A percentile compares a stretch with the other conserved stretches of the same genome.
phyloP scores from a whole-genome alignment of 306 rosid genomes.

The Lathyrus oleraceus region DNA sequence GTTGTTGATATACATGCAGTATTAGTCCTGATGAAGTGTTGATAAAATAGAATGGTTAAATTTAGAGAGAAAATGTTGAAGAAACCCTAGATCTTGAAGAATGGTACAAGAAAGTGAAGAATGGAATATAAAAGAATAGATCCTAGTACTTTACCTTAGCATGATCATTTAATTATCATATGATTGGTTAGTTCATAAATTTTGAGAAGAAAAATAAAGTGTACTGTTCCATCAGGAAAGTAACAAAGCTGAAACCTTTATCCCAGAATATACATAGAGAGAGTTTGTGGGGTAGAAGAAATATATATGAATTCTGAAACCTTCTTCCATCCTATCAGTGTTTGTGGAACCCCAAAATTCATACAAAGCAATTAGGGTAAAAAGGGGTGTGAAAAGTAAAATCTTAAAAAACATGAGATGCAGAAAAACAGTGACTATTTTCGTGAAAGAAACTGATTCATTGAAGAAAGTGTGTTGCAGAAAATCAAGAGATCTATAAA shows the following conservation, averaged over 20 bases:
- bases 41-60: too few relatives aligned
- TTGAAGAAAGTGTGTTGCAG: conserved; percentile 4
- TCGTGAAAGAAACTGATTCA: conserved; percentile 15
- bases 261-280: not conserved
- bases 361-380: not conserved
- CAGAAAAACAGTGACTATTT: conserved; percentile 14
- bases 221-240: not conserved
- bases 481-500: not conserved
- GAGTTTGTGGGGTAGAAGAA: conserved; percentile 6
- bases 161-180: not conserved
- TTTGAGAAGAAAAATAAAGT: not conserved
- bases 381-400: not conserved
- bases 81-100: conserved; percentile 21
- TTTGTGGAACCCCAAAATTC: conserved; percentile 2
- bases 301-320: conserved; percentile 5
- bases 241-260: conserved; percentile 2
- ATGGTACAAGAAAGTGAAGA: conserved; percentile 15
- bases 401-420: conserved; percentile 16
- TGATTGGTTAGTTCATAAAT: conserved; percentile 5
- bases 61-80: not conserved
- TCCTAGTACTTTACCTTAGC: conserved; percentile 18
- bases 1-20: not conserved
- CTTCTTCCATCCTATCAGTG: conserved; percentile 1
- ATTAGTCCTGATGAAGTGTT: too few relatives aligned
- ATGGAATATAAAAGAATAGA: not conserved